Conservation (phyloP, 495 filamentous ascomycete genomes). For the Clavariopsis aquatica region DNA sequence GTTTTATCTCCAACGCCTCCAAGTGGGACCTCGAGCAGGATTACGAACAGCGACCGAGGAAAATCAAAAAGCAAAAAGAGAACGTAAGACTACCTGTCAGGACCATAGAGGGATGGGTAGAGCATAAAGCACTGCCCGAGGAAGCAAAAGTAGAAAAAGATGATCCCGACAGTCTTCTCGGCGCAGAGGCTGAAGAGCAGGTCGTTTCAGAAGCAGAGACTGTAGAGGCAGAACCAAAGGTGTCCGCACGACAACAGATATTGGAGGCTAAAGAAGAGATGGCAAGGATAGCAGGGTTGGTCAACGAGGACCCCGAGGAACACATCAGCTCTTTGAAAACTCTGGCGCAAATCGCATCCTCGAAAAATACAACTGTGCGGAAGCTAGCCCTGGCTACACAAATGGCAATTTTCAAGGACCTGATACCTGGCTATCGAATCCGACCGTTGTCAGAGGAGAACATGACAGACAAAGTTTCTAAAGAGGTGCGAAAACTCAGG, state of each 20-base stretch:
- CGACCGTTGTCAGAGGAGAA: constrained; percentile 74
- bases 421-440: constrained; percentile 95
- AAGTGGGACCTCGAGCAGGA: constrained; percentile 88
- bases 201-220: constrained; percentile 54
- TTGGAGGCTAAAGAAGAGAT: constrained; percentile 88
- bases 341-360: constrained; percentile 72
- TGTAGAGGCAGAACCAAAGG: constrained; percentile 58
- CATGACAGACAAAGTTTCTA: constrained; percentile 75
- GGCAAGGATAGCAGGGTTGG: constrained; percentile 71
- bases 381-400: constrained; percentile 83
- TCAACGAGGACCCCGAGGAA: constrained; percentile 95
- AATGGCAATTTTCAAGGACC: constrained; percentile 88
- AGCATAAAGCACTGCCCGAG: constrained; percentile 54
- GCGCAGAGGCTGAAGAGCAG: constrained; percentile 55
- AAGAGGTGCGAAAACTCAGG: constrained; percentile 81
- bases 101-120: constrained; percentile 70
- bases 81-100: constrained; percentile 79
- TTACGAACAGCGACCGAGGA: constrained; percentile 79
- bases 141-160: constrained; percentile 49
- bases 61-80: constrained; percentile 68
- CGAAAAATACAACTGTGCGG: constrained; percentile 67
- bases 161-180: constrained; percentile 55
- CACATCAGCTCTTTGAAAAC: constrained; percentile 71
- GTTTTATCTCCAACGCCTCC: constrained; percentile 49
- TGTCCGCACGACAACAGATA: constrained; percentile 75